Evolutionary conservation across 1,284 basidiomycete genomes (phyloP), one percentile per base, ranked within the genome.

Genomic region (Farysia itapuensis): DNA sequence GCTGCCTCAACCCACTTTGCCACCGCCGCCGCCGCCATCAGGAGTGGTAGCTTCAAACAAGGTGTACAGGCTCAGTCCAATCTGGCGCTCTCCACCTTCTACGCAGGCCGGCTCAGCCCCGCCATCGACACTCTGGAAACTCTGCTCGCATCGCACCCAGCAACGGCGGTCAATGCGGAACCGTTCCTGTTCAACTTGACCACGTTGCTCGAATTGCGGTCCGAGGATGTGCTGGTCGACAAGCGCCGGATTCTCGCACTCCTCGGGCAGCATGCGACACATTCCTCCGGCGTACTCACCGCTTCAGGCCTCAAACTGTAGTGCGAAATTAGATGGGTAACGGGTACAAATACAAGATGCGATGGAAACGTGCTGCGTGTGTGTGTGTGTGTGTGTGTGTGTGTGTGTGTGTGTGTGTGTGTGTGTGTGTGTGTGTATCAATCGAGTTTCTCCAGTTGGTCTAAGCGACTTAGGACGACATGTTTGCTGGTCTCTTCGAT

Each of bases 401-500:
- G n/a, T n/a, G n/a, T n/a, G n/a, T n/a, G n/a, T n/a, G n/a, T n/a
- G n/a, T n/a, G 16, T 26, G 39, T 16, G 31, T 34, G 24, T 15
- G 29, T 40, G 30, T 4, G n/a, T n/a, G n/a, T n/a, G n/a, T n/a
- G n/a, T n/a, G n/a, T n/a, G n/a, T n/a, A n/a, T 16, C 18, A 59
- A 37, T 60, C 57, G 29, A 60, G 46, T 32, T 54, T 60, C 21
- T 60, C 57, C 39, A 60, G 32, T 26, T 68, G 57, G 34, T 95
- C 93, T 39, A 98, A 78, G 45, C 93, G 83, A 31, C 87, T 84
- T 25, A 98, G 79, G 0, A 98, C 91, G 15, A 96, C 93, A 40
- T 91, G 88, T 77, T 96, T 96, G 77, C 87, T 91, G 18, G 94
- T 97, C 79, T 98, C 95, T 79, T 97, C 91, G 35, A 98, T 89